These are phyloP conservation scores for Penicillium sp. DNA, from an alignment of 2,329 filamentous ascomycete genomes.

Conservation along the genomic window DNA sequence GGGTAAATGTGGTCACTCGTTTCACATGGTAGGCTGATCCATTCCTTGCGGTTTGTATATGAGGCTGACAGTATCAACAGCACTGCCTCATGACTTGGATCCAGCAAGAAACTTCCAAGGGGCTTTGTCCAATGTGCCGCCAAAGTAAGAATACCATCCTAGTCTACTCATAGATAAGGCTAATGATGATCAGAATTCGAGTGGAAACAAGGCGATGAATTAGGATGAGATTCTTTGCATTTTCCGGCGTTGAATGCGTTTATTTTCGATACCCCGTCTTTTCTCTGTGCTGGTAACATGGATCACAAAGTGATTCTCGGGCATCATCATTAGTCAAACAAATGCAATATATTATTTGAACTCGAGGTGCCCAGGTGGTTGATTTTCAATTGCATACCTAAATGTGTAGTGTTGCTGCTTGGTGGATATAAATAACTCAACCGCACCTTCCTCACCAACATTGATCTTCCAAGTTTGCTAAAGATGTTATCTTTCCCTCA, in stretches of 20 bases:
- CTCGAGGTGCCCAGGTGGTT: too few relatives aligned
- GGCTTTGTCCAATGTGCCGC: slow-evolving; percentile 95
- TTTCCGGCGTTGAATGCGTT: slow-evolving; percentile 9
- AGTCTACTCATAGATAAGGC: slow-evolving; percentile 5
- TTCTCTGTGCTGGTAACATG: background rate
- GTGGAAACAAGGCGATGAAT: slow-evolving; percentile 45
- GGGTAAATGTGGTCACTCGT: slow-evolving; percentile 94
- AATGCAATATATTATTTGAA: too few relatives aligned
- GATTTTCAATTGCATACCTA: too few relatives aligned
- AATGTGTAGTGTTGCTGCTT: too few relatives aligned
- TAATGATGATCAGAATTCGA: slow-evolving; percentile 45
- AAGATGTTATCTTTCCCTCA: too few relatives aligned
- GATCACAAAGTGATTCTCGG: too few relatives aligned
- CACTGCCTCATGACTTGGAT: slow-evolving; percentile 89
- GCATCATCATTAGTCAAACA: too few relatives aligned
- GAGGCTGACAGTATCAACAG: slow-evolving; percentile 42
- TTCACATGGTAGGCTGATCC: slow-evolving; percentile 70
- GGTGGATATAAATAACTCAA: too few relatives aligned
- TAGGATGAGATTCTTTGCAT: slow-evolving; percentile 10
- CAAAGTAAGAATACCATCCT: slow-evolving; percentile 62
- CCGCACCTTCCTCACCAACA: too few relatives aligned
- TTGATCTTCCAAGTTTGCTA: too few relatives aligned
- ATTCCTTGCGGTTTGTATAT: background rate
- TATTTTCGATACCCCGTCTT: slow-evolving; percentile 8
- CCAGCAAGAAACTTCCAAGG: slow-evolving; percentile 85